Evolutionary conservation across 768 basidiomycete genomes (phyloP).

Genomic region (Panaeolus cyanescens): DNA sequence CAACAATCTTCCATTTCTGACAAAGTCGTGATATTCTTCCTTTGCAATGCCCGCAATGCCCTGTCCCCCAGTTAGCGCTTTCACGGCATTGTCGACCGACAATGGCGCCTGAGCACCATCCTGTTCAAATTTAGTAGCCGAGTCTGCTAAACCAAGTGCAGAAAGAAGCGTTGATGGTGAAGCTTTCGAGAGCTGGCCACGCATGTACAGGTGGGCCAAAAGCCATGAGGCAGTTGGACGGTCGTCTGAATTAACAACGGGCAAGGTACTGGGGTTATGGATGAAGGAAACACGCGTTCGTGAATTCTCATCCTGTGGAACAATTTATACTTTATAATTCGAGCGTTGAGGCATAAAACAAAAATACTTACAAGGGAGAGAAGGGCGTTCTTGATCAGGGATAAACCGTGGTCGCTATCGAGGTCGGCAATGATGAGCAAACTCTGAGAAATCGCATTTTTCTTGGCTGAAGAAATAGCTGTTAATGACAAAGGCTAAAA

Average conservation of each 20-base stretch:
- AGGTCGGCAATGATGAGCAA: conserved; percentile 78
- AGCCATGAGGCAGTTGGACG: conserved; percentile 41
- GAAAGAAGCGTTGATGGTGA: conserved; percentile 40
- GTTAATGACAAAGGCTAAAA: not conserved
- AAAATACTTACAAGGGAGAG: conserved; percentile 55
- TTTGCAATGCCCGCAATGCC: conserved; percentile 31
- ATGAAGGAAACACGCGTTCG: conserved; percentile 72
- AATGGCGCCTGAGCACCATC: conserved; percentile 41
- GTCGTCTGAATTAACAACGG: conserved; percentile 13
- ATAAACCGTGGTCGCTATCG: conserved; percentile 58
- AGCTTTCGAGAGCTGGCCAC: conserved; percentile 37
- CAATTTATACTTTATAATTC: conserved; percentile 1
- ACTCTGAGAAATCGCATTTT: conserved; percentile 39
- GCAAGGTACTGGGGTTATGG: conserved; percentile 57
- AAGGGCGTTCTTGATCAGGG: conserved; percentile 67
- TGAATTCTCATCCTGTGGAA: conserved; percentile 41
- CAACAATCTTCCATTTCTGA: conserved; percentile 47
- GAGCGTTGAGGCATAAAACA: not conserved
- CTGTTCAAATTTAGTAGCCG: not conserved
- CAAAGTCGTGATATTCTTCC: conserved; percentile 41
- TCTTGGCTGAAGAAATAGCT: conserved; percentile 27
- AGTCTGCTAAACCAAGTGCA: conserved; percentile 32
- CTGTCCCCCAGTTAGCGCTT: conserved; percentile 35
- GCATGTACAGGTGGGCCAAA: conserved; percentile 51
- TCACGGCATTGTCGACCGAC: conserved; percentile 27